These are phyloP conservation scores for Breviolum minutum DNA, from an alignment of 73 alveolate genomes.

Conservation along the genomic window DNA sequence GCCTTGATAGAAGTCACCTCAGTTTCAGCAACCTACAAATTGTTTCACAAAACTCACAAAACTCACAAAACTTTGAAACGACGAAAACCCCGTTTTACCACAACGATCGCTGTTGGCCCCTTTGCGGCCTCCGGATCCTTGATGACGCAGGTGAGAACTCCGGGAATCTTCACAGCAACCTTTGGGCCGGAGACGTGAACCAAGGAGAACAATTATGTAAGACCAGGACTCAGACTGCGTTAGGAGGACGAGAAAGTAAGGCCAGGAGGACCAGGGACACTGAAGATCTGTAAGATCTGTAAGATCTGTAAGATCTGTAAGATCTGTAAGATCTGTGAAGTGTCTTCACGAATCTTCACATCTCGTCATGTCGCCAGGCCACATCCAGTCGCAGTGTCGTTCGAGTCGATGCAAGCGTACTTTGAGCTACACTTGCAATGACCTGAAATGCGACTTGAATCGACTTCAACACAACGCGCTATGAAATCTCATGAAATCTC, in stretches of 20 bases:
- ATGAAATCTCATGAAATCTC: too few relatives aligned
- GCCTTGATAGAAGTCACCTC: slow-evolving; percentile 76
- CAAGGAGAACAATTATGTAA: background rate
- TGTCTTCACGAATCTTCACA: background rate
- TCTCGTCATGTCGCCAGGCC: background rate
- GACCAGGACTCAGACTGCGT: too few relatives aligned
- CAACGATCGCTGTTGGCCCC: background rate
- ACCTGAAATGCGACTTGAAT: too few relatives aligned
- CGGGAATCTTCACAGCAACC: slow-evolving; percentile 40
- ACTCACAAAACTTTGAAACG: background rate
- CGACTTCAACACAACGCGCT: too few relatives aligned
- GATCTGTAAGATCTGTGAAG: too few relatives aligned
- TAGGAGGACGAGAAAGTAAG: too few relatives aligned
- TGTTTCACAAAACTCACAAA: background rate
- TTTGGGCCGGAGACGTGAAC: background rate
- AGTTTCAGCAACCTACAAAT: background rate
- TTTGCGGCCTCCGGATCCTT: slow-evolving; percentile 56
- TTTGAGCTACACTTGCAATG: slow-evolving; percentile 38
- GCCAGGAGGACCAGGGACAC: background rate
- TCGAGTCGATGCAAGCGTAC: slow-evolving; percentile 66
- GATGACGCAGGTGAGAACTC: slow-evolving; percentile 51
- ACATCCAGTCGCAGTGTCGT: slow-evolving; percentile 77
- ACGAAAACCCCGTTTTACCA: background rate
- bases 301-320: too few relatives aligned
- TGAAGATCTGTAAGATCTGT: too few relatives aligned